phyloP scores from a whole-genome alignment of 2,329 filamentous ascomycete species.

The Arthrobotrys entomopaga region DNA sequence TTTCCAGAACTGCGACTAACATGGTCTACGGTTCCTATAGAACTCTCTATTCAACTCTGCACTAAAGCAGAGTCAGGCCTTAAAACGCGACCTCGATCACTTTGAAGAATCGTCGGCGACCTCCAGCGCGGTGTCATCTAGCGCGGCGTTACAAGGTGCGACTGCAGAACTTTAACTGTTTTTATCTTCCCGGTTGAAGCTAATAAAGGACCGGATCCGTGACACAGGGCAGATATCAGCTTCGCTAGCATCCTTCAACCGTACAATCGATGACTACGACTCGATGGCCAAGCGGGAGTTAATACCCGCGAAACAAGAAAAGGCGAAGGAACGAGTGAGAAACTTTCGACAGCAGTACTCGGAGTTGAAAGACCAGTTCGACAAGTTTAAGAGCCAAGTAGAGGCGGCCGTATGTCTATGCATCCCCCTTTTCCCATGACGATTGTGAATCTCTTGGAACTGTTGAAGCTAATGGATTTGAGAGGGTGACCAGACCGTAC shows the following conservation, averaged over 20 bases:
- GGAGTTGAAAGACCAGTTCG: slow-evolving; percentile 81
- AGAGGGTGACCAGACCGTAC: slow-evolving; percentile 62
- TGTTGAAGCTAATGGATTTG: slow-evolving; percentile 57
- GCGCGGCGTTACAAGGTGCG: slow-evolving; percentile 67
- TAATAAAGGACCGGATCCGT: neutral
- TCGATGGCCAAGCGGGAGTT: slow-evolving; percentile 86
- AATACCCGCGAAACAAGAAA: slow-evolving; percentile 88
- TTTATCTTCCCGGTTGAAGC: neutral
- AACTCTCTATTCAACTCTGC: slow-evolving; percentile 88
- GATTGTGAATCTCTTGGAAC: neutral
- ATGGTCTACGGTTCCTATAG: slow-evolving; percentile 63
- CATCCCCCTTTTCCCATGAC: no score
- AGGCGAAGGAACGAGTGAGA: slow-evolving; percentile 84
- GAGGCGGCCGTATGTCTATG: slow-evolving; percentile 73
- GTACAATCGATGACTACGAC: slow-evolving; percentile 92
- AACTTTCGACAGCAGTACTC: slow-evolving; percentile 84
- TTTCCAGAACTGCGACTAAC: slow-evolving; percentile 10
- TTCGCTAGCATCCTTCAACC: slow-evolving; percentile 81
- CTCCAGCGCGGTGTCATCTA: slow-evolving; percentile 62
- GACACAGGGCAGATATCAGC: slow-evolving; percentile 75
- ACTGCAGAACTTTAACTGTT: neutral
- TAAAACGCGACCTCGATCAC: slow-evolving; percentile 78
- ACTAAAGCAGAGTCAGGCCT: slow-evolving; percentile 81
- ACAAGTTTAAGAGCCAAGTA: slow-evolving; percentile 77
- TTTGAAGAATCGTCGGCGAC: slow-evolving; percentile 70